Percentiles rank a stretch among this genome's conserved stretches.
phyloP scores from a whole-genome alignment of 2,329 filamentous ascomycete species.

The Ceratocystis alfenasii region DNA sequence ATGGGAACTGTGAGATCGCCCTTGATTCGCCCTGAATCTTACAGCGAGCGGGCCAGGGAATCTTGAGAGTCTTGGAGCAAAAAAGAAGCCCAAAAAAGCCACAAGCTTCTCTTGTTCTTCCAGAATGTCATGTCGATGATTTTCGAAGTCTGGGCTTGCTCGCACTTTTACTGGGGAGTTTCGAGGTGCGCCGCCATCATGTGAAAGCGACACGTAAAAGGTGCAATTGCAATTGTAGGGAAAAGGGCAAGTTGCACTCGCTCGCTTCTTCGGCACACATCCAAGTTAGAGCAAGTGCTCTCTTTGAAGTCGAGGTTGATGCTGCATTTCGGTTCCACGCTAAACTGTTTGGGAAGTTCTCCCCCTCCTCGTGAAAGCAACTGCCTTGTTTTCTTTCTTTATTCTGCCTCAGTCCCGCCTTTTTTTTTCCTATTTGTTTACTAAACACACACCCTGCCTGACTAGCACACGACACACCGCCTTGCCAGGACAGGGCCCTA shows the following conservation, averaged over 20 bases:
- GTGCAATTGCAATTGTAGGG: background rate
- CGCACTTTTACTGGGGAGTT: background rate
- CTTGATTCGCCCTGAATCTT: background rate
- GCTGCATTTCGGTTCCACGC: background rate
- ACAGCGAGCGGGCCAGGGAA: background rate
- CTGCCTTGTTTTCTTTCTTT: background rate
- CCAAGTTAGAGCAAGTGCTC: background rate
- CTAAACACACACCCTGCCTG: background rate
- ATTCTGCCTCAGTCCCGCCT: background rate
- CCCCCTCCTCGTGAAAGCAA: constrained; percentile 1
- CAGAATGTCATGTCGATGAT: background rate
- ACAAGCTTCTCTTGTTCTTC: constrained; percentile 6
- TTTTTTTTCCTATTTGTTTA: background rate
- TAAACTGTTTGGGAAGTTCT: constrained; percentile 12
- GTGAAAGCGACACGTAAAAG: background rate
- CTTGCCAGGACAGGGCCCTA: background rate
- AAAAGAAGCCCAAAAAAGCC: constrained; percentile 2
- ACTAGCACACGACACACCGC: background rate
- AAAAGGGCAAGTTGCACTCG: background rate
- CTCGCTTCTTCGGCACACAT: background rate
- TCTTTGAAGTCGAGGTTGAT: background rate
- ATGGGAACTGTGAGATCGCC: constrained; percentile 2
- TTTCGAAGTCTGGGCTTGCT: background rate
- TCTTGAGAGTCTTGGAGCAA: background rate
- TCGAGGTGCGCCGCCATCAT: background rate